Percentiles rank a stretch among this genome's conserved stretches.
Conservation (phyloP, 2,329 filamentous ascomycete genomes). For the Cercospora nicotianae region DNA sequence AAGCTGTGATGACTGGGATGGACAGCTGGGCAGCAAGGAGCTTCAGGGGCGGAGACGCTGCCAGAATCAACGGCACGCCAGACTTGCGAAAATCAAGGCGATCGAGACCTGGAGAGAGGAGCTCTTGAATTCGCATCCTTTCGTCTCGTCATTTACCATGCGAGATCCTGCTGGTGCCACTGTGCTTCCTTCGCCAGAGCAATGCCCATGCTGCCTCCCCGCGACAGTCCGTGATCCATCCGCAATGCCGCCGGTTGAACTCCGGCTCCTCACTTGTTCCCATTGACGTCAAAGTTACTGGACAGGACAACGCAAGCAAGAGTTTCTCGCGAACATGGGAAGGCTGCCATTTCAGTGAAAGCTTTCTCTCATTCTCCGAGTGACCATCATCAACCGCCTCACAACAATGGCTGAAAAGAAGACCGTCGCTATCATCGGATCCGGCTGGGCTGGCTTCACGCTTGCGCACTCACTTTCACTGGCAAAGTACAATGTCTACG, state of each 20-base stretch:
- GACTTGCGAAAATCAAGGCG: not conserved
- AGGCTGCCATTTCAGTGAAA: not conserved
- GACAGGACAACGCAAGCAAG: not conserved
- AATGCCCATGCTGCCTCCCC: not conserved
- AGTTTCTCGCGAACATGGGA: not conserved
- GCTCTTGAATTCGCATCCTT: not conserved
- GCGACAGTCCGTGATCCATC: not conserved
- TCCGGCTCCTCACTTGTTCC: not conserved
- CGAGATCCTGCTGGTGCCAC: not conserved
- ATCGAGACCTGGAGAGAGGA: not conserved
- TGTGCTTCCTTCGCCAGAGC: not conserved
- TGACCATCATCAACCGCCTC: not conserved
- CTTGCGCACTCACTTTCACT: conserved; percentile 40
- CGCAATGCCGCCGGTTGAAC: not conserved
- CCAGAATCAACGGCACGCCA: not conserved
- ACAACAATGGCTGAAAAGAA: conserved; percentile 14
- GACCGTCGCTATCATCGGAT: conserved; percentile 38
- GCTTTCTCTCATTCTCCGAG: not conserved
- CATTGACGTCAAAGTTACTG: not conserved
- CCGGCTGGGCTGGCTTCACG: conserved; percentile 42
- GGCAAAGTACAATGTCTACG: conserved; percentile 42
- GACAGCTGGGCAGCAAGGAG: not conserved
- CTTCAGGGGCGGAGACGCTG: not conserved
- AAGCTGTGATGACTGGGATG: not conserved
- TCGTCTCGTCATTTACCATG: not conserved